Percentiles rank a stretch among this genome's conserved stretches.
Conservation (phyloP, 139 green algal species). For the Closterium sp. region DNA sequence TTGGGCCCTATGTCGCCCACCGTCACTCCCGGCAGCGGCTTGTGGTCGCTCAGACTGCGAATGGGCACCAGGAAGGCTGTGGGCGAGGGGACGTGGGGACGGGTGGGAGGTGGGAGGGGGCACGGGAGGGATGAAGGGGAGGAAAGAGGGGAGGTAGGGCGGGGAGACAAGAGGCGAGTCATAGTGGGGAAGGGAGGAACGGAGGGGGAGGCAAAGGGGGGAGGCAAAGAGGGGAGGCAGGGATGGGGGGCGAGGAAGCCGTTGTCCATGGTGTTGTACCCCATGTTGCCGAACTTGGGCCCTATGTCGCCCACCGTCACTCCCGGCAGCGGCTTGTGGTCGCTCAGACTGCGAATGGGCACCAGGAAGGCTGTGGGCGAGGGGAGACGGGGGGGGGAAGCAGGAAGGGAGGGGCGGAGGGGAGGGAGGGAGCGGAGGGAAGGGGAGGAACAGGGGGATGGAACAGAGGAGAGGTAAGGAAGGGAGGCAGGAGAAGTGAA, state of each 20-base stretch:
- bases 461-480: too few species aligned
- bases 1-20: slow-evolving; percentile 96
- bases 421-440: too few species aligned
- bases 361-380: slow-evolving; percentile 38
- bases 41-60: slow-evolving; percentile 74
- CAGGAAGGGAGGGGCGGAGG: too few species aligned
- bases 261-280: slow-evolving; percentile 84
- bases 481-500: too few species aligned
- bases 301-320: slow-evolving; percentile 92
- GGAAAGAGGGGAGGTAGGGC: too few species aligned
- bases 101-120: too few species aligned
- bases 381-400: neutral
- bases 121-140: too few species aligned
- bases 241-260: slow-evolving; percentile 73
- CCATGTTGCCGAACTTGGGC: slow-evolving; percentile 77
- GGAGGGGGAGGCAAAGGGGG: too few species aligned
- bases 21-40: slow-evolving; percentile 78
- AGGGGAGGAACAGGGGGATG: too few species aligned
- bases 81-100: neutral
- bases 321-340: slow-evolving; percentile 80
- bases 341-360: slow-evolving; percentile 76
- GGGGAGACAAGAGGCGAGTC: too few species aligned
- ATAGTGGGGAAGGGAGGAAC: too few species aligned
- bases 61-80: slow-evolving; percentile 66
- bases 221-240: too few species aligned